phyloP scores from a whole-genome alignment of 2,329 filamentous ascomycete species.

The Polychaeton citri region DNA sequence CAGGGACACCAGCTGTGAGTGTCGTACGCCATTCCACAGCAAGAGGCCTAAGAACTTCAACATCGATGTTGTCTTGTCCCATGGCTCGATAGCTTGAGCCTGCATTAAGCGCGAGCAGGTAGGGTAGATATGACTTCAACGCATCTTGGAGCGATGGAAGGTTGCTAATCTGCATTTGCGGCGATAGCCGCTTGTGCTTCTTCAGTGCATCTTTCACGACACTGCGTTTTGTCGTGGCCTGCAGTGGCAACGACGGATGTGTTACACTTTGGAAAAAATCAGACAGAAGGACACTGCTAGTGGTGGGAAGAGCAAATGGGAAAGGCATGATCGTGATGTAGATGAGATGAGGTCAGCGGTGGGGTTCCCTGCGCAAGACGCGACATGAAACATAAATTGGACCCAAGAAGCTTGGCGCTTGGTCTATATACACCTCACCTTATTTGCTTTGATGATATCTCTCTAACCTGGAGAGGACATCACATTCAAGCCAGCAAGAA shows the following conservation, averaged over 20 bases:
- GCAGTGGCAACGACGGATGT: constrained; percentile 77
- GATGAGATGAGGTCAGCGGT: background rate
- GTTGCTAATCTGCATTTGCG: constrained; percentile 55
- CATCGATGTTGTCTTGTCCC: constrained; percentile 50
- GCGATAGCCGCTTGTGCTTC: constrained; percentile 73
- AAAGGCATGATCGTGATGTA: constrained; percentile 57
- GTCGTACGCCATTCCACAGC: constrained; percentile 72
- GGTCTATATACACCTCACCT: too few species aligned
- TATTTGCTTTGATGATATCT: too few species aligned
- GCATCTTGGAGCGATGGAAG: constrained; percentile 56
- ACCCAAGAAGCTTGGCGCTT: too few species aligned
- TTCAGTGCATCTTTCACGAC: constrained; percentile 76
- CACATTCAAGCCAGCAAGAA: too few species aligned
- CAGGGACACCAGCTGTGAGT: constrained; percentile 50
- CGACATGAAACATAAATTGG: too few species aligned
- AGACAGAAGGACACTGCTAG: constrained; percentile 73
- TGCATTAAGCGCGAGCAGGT: constrained; percentile 65
- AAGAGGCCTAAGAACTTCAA: constrained; percentile 54
- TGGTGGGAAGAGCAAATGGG: constrained; percentile 77
- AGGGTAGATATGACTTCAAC: constrained; percentile 68
- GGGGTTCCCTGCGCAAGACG: too few species aligned
- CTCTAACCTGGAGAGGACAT: too few species aligned
- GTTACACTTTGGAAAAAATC: constrained; percentile 63
- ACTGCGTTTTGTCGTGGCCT: constrained; percentile 69
- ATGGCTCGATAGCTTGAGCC: constrained; percentile 38